A percentile compares a stretch with the other conserved stretches of the same genome.
These are phyloP conservation scores for Sporisorium sorghi DNA, from an alignment of 1,284 basidiomycete genomes.

Conservation along the genomic window DNA sequence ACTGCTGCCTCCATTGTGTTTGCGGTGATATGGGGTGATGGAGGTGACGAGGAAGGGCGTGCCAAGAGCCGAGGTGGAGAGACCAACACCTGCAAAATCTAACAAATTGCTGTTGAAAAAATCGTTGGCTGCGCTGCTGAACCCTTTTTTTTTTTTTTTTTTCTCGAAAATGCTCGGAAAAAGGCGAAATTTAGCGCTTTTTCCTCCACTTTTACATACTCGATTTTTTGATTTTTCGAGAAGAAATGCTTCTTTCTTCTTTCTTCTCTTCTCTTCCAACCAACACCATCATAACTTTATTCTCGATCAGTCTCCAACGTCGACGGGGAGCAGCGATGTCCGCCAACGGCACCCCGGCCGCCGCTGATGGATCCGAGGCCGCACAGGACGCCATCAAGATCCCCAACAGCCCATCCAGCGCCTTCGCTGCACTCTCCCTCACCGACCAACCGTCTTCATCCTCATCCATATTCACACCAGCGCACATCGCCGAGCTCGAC, in stretches of 20 bases:
- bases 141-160: neutral
- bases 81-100: slow-evolving; percentile 8
- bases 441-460: slow-evolving; percentile 18
- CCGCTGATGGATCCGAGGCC: neutral
- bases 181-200: neutral
- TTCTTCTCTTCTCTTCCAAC: neutral
- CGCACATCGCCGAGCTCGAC: slow-evolving; percentile 22
- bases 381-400: slow-evolving; percentile 3
- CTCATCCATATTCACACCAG: slow-evolving; percentile 12
- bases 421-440: slow-evolving; percentile 42
- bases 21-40: neutral
- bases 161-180: neutral
- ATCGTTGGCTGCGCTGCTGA: neutral
- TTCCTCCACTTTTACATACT: slow-evolving; percentile 9
- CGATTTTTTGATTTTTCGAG: no score
- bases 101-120: neutral
- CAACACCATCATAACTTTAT: slow-evolving; percentile 3
- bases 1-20: slow-evolving; percentile 46
- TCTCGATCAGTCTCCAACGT: neutral
- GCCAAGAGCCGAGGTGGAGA: slow-evolving; percentile 7
- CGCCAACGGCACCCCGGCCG: neutral
- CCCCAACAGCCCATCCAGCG: slow-evolving; percentile 37
- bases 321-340: neutral
- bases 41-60: slow-evolving; percentile 2
- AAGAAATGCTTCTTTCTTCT: slow-evolving; percentile 3